Base-by-base conservation (phyloP, 2,329 filamentous ascomycete species). In the Thermothelomyces thermophilus region DNA sequence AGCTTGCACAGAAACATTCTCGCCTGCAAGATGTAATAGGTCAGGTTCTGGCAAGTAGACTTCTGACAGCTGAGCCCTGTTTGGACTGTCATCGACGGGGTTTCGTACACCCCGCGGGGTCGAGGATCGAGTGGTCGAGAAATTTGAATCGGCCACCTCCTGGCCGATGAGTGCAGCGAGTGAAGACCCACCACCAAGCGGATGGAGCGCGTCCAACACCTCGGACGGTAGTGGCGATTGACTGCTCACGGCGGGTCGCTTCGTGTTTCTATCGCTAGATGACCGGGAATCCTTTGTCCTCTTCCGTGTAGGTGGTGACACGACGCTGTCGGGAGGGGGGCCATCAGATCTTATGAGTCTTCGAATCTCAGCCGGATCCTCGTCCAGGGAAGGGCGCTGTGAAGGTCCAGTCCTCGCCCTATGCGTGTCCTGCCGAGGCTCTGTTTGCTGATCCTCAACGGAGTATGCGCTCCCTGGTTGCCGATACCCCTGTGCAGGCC, bases 251-350 rank as follows among this genome's bases (percentile, higher is more conserved):
- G 41, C 41, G 2, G 24, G 30, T 26, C 41, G 41, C 41, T 44
- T 44, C 9, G 41, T 35, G 30, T 35, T 24, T 44, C 41, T 34
- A 26, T 13, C 7, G 41, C 41, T 35, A 30, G 41, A 44, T 35
- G 36, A 39, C 36, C 3, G 10, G 36, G 41, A 44, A 44, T 44
- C 41, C 41, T 35, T 44, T 44, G 41, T 17, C 41, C 41, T 44
- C 41, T 44, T 35, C 11, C 41, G 11, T 17, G 41, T 43, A n/a
- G 28, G 8, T 43, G 41, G 41, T 35, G 41, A 6, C 16, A 44
- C 10, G 8, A 26, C 6, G 41, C 30, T 35, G 1, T 44, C 30
- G 11, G 30, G 41, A 6, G 30, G 19, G 28, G 41, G 31, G 13
- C 17, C 41, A n/a, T 44, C 24, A 35, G 41, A 35, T 17, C 41